Evolutionary conservation across 1,139 yeast genomes (phyloP).

Genomic region (Saccharomyces hybrid): DNA sequence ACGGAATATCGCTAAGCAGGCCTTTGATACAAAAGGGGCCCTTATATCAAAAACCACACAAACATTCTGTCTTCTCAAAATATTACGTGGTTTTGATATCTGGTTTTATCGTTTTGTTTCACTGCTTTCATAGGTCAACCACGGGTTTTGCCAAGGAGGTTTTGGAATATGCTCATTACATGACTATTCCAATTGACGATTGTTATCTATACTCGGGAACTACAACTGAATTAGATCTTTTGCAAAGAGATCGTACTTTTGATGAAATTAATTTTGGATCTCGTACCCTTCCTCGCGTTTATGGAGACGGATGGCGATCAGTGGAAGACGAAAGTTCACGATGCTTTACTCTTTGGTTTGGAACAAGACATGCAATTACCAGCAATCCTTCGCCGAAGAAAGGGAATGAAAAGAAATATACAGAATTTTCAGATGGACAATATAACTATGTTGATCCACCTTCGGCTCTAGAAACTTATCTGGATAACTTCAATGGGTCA

Average conservation of each 20-base stretch:
- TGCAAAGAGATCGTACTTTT: slow-evolving; percentile 41
- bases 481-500: neutral
- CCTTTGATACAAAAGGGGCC: slow-evolving; percentile 55
- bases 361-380: slow-evolving; percentile 46
- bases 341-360: slow-evolving; percentile 82
- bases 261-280: slow-evolving; percentile 48
- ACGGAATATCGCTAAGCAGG: slow-evolving; percentile 51
- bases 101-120: slow-evolving; percentile 52
- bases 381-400: neutral
- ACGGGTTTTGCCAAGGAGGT: slow-evolving; percentile 43
- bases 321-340: slow-evolving; percentile 65
- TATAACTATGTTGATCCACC: neutral
- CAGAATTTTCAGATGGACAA: neutral
- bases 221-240: slow-evolving; percentile 49
- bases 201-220: slow-evolving; percentile 75
- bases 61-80: slow-evolving; percentile 57
- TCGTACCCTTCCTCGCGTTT: slow-evolving; percentile 59
- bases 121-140: slow-evolving; percentile 37
- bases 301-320: slow-evolving; percentile 78
- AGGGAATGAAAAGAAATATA: neutral
- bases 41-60: slow-evolving; percentile 59
- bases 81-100: slow-evolving; percentile 62
- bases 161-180: slow-evolving; percentile 41
- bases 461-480: neutral
- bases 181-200: slow-evolving; percentile 53